A percentile compares a stretch with the other conserved stretches of the same genome.
These are phyloP conservation scores for Globisporangium paddicum DNA, from an alignment of 352 stramenopile species.

Conservation along the genomic window DNA sequence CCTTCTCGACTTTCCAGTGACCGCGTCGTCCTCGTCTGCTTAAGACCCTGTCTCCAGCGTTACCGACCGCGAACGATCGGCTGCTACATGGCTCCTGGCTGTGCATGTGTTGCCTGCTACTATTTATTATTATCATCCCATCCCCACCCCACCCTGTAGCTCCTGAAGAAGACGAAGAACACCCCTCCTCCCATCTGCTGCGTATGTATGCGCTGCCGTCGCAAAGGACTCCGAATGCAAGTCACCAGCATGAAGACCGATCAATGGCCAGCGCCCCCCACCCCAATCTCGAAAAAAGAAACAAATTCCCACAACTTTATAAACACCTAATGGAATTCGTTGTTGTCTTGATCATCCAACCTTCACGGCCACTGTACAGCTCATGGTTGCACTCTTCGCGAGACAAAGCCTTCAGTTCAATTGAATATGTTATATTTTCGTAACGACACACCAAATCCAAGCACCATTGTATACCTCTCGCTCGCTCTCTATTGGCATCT, in stretches of 20 bases:
- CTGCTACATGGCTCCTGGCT: conserved; percentile 8
- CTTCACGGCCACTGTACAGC: too few relatives aligned
- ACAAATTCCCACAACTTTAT: conserved; percentile 3
- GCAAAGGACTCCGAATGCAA: neutral
- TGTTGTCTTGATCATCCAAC: conserved; percentile 7
- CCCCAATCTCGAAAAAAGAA: neutral
- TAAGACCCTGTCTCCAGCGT: conserved; percentile 1
- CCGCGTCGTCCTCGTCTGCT: conserved; percentile 8
- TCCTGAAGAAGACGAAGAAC: neutral
- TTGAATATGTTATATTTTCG: conserved; percentile 1
- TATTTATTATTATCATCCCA: conserved; percentile 27
- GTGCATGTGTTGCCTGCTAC: conserved; percentile 14
- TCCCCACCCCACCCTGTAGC: conserved; percentile 8
- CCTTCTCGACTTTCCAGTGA: conserved; percentile 54
- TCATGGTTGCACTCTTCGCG: neutral
- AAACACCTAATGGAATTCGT: conserved; percentile 13
- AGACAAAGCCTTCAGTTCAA: neutral
- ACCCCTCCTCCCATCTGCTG: conserved; percentile 1
- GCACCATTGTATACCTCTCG: neutral
- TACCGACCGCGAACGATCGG: neutral
- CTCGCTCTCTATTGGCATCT: neutral
- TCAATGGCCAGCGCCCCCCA: neutral
- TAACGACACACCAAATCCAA: conserved; percentile 1
- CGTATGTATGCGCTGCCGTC: conserved; percentile 11
- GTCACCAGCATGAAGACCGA: neutral